These are phyloP conservation scores for Arthrinium puccinioides DNA, from an alignment of 2,329 filamentous ascomycete genomes.

Conservation along the genomic window DNA sequence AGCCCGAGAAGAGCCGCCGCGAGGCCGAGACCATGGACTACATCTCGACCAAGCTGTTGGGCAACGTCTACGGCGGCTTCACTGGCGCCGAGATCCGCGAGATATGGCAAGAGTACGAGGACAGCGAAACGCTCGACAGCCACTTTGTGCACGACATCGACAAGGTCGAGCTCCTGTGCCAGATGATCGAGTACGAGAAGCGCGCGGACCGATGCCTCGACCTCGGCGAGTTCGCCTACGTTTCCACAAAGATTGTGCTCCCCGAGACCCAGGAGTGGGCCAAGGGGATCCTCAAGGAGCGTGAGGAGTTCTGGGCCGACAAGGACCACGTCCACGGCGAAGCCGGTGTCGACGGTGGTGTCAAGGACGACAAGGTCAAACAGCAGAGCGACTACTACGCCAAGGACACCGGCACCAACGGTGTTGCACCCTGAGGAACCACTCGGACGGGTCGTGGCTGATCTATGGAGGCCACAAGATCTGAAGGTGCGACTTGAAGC, in stretches of 20 bases:
- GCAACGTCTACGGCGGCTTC: conserved; percentile 63
- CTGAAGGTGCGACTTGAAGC: too few species aligned
- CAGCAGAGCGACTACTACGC: conserved; percentile 46
- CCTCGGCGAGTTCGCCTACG: conserved; percentile 79
- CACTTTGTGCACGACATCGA: conserved; percentile 94
- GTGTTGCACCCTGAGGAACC: too few species aligned
- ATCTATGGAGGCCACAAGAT: too few species aligned
- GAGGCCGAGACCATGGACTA: conserved; percentile 91
- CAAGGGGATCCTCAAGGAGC: conserved; percentile 66
- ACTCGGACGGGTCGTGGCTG: too few species aligned
- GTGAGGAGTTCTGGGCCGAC: conserved; percentile 62
- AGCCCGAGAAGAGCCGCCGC: conserved; percentile 80
- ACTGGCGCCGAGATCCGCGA: conserved; percentile 65
- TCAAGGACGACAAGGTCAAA: conserved; percentile 26
- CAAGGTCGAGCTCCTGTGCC: conserved; percentile 89
- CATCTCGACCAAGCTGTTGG: conserved; percentile 66
- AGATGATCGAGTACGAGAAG: conserved; percentile 96
- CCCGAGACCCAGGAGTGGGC: conserved; percentile 79
- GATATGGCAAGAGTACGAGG: conserved; percentile 95
- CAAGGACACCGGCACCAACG: too few species aligned
- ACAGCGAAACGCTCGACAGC: conserved; percentile 73
- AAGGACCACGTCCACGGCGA: conserved; percentile 41
- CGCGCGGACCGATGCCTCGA: conserved; percentile 58
- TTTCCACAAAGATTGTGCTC: conserved; percentile 64
- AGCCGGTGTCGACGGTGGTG: conserved; percentile 30